A percentile compares a stretch with the other conserved stretches of the same genome.
These are phyloP conservation scores for Rosa persica DNA, from an alignment of 306 rosid species.

Conservation along the genomic window DNA sequence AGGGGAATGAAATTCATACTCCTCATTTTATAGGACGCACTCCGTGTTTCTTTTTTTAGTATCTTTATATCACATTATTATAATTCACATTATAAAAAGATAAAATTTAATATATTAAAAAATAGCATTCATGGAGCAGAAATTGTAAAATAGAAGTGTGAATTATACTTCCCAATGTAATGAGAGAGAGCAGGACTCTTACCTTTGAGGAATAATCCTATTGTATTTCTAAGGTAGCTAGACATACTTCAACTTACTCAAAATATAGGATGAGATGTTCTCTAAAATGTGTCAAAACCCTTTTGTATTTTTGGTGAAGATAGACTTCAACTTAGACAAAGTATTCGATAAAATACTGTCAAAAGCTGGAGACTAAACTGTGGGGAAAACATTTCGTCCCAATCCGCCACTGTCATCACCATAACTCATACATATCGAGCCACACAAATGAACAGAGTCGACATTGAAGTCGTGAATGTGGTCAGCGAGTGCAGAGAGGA, in stretches of 20 bases:
- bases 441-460: slow-evolving; percentile 5
- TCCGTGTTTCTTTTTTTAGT: too few relatives aligned
- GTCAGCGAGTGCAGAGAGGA: slow-evolving; percentile 67
- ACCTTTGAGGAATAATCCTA: background rate
- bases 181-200: background rate
- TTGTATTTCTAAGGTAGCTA: background rate
- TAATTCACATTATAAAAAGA: too few relatives aligned
- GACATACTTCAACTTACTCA: background rate
- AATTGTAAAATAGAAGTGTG: too few relatives aligned
- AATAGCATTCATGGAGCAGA: too few relatives aligned
- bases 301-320: background rate
- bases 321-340: background rate
- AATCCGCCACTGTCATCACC: background rate
- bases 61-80: too few relatives aligned
- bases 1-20: too few relatives aligned
- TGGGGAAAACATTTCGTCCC: background rate
- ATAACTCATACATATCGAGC: background rate
- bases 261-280: background rate
- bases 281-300: background rate
- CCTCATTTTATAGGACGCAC: too few relatives aligned
- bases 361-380: background rate
- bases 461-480: slow-evolving; percentile 12
- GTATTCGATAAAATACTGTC: background rate
- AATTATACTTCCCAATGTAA: too few relatives aligned
- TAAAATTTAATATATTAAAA: too few relatives aligned